Conservation (phyloP, 1,284 basidiomycete genomes). For the Irpex rosettiformis region DNA sequence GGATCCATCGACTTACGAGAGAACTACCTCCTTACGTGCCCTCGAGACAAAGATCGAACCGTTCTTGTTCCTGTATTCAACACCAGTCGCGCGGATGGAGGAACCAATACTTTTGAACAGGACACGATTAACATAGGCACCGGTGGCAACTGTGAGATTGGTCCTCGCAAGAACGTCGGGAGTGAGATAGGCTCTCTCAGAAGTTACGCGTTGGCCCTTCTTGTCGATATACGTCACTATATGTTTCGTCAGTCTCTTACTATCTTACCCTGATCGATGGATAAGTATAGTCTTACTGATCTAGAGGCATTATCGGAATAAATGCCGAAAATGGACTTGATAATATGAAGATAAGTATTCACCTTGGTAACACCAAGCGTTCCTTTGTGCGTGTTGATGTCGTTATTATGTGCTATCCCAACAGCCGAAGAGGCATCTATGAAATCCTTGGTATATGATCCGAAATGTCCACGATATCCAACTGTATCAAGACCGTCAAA, state of each 20-base stretch:
- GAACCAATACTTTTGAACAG: constrained; percentile 47
- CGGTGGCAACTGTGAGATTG: constrained; percentile 57
- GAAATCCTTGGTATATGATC: constrained; percentile 39
- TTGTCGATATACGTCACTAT: constrained; percentile 62
- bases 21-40: constrained; percentile 56
- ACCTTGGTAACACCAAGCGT: constrained; percentile 53
- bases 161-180: constrained; percentile 53
- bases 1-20: constrained; percentile 43
- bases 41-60: constrained; percentile 38
- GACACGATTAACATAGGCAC: constrained; percentile 51
- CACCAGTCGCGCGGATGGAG: constrained; percentile 49
- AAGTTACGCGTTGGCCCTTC: constrained; percentile 49
- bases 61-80: constrained; percentile 47
- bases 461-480: constrained; percentile 29
- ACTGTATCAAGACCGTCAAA: constrained; percentile 19
- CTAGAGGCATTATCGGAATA: constrained; percentile 10
- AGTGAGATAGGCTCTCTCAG: constrained; percentile 64
- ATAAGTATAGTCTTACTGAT: constrained; percentile 18
- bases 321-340: background rate
- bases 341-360: constrained; percentile 18
- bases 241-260: background rate
- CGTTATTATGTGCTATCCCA: constrained; percentile 46
- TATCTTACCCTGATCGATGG: background rate
- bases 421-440: constrained; percentile 42
- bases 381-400: constrained; percentile 49